Percentiles rank a stretch among this genome's conserved stretches.
Evolutionary conservation across 1,284 basidiomycete species (phyloP).

Genomic region (Cutaneotrichosporon curvatum): DNA sequence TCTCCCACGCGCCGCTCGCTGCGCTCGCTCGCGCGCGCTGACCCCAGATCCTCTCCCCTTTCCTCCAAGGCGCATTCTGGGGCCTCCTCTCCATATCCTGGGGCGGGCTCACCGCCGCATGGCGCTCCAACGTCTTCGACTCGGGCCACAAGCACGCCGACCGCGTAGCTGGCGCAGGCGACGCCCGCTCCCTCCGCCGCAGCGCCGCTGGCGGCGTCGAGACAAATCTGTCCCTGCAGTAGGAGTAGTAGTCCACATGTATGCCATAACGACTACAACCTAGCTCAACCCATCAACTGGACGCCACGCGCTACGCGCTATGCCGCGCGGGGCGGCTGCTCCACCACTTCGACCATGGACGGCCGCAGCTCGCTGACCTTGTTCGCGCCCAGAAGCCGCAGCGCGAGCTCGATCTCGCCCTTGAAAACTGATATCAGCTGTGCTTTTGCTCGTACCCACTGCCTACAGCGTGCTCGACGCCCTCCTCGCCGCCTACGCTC

Average conservation of each 20-base stretch:
- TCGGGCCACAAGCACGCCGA: background rate
- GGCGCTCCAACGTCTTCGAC: background rate
- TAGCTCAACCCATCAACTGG: background rate
- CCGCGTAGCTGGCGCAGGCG: background rate
- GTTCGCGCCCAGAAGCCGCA: conserved; percentile 70
- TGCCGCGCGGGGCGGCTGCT: conserved; percentile 8
- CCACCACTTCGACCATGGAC: conserved; percentile 42
- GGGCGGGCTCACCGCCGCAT: background rate
- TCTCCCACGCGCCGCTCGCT: too few species aligned
- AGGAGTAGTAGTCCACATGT: background rate
- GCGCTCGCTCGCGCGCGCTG: background rate
- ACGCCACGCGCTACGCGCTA: background rate
- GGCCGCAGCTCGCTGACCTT: conserved; percentile 50
- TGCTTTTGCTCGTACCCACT: conserved; percentile 31
- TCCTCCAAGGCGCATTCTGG: conserved; percentile 44
- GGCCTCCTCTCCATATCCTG: conserved; percentile 33
- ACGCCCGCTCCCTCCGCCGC: background rate
- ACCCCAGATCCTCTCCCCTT: conserved; percentile 23
- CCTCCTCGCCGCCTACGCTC: conserved; percentile 77
- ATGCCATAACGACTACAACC: too few species aligned
- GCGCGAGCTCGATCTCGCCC: conserved; percentile 58
- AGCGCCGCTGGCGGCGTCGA: background rate
- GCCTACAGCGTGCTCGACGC: conserved; percentile 63
- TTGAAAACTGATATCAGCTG: conserved; percentile 28
- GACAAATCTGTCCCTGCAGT: background rate